Base-by-base conservation (phyloP, 2,329 filamentous ascomycete genomes). In the Colletotrichum gigasporum region DNA sequence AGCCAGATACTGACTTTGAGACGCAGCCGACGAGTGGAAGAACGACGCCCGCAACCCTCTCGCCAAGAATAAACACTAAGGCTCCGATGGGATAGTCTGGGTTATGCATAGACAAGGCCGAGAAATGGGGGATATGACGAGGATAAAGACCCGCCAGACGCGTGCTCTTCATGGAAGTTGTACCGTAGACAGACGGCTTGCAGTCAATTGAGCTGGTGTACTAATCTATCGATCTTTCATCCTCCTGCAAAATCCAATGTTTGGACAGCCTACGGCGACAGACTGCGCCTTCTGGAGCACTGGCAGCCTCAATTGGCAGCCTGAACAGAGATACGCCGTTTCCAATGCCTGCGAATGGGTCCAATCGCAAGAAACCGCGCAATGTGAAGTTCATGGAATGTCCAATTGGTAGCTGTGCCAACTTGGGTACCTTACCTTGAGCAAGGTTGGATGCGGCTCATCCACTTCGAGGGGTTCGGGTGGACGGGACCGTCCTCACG, bases 41-140 rank as follows among this genome's bases (percentile, higher is more conserved):
- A 96, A 97, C 86, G 95, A 98, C 83, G 93, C 94, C 71, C 90
- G 94, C 81, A 97, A 97, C 88, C 90, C 89, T 70, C 83, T 85
- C 72, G 80, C 79, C 71, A 85, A 83, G 78, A 71, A 76, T 60
- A 76, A 73, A 59, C 83, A 86, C 76, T 86, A 85, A 76, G 42
- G 50, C 54, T 39, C 28, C 59, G 48, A 55, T 58, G 67, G 45
- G 66, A 66, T 54, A 60, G 37, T 47, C 45, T n/a, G 61, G 55
- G 47, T 39, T 61, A 42, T 28, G 39, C 61, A 48, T 39, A 51
- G 54, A 57, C 45, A 54, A 26, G 34, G 28, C 55, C 35, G 53
- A 65, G 56, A 35, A 59, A 34, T 34, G 14, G 50, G 32, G 32
- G 34, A 37, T 9, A 32, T 50, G 42, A 42, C 47, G 52, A 57